A percentile compares a stretch with the other conserved stretches of the same genome.
These are phyloP conservation scores for Serendipita indica DNA, from an alignment of 768 basidiomycete species.

Conservation along the genomic window DNA sequence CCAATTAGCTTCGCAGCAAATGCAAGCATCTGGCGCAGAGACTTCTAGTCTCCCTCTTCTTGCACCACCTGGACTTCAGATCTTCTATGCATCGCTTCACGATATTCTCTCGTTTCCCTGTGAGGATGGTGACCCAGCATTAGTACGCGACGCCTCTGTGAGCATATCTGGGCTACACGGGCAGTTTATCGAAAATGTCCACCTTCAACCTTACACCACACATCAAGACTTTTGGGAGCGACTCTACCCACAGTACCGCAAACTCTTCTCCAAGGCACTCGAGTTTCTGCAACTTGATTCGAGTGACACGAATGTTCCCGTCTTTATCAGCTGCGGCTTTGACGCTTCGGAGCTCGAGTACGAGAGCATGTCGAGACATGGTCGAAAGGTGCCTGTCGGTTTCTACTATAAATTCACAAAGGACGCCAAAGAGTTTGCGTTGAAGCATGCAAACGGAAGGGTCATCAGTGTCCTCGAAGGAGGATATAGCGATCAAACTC, in stretches of 20 bases:
- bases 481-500: slow-evolving; percentile 82
- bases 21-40: slow-evolving; percentile 18
- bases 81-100: slow-evolving; percentile 89
- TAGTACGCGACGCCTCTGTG: slow-evolving; percentile 79
- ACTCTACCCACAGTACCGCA: slow-evolving; percentile 54
- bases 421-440: slow-evolving; percentile 52
- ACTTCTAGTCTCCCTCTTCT: slow-evolving; percentile 21
- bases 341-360: slow-evolving; percentile 91
- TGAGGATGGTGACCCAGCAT: slow-evolving; percentile 71
- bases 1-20: slow-evolving; percentile 24
- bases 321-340: slow-evolving; percentile 63
- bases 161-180: slow-evolving; percentile 67
- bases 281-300: slow-evolving; percentile 70
- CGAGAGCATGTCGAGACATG: slow-evolving; percentile 80
- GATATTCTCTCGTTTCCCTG: slow-evolving; percentile 87
- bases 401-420: slow-evolving; percentile 76
- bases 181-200: slow-evolving; percentile 77
- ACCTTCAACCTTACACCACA: slow-evolving; percentile 56
- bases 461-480: slow-evolving; percentile 87
- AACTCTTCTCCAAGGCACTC: slow-evolving; percentile 49
- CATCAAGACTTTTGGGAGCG: slow-evolving; percentile 61
- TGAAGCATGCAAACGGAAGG: slow-evolving; percentile 47
- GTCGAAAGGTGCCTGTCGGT: slow-evolving; percentile 70
- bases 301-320: slow-evolving; percentile 31
- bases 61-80: slow-evolving; percentile 30